Conservation (phyloP, 352 stramenopile genomes). For the Achlya hypogyna region DNA sequence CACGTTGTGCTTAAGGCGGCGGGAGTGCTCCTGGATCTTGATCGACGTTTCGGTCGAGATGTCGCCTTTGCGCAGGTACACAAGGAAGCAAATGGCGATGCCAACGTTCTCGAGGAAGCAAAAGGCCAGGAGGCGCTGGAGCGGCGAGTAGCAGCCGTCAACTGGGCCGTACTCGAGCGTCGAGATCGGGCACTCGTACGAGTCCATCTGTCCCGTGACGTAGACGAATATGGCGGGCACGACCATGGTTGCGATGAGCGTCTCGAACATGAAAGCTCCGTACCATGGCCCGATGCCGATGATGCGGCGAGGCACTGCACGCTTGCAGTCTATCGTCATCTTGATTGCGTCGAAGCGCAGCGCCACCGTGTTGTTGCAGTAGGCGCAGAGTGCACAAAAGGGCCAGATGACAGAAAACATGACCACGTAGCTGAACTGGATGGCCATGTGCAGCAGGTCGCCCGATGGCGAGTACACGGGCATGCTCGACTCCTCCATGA, state of each 20-base stretch:
- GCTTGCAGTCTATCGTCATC: conserved; percentile 61
- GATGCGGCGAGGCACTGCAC: conserved; percentile 34
- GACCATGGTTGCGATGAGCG: conserved; percentile 35
- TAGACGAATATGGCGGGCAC: conserved; percentile 53
- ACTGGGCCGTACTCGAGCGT: conserved; percentile 34
- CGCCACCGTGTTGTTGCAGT: conserved; percentile 38
- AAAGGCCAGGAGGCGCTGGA: conserved; percentile 32
- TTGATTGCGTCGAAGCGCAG: conserved; percentile 52
- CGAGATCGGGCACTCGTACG: conserved; percentile 35
- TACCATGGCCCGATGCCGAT: conserved; percentile 51
- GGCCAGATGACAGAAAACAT: conserved; percentile 62
- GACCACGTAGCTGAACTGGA: conserved; percentile 61
- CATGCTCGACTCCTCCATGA: conserved; percentile 56
- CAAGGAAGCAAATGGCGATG: conserved; percentile 35
- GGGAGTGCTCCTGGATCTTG: conserved; percentile 47
- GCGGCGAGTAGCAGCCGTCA: conserved; percentile 22
- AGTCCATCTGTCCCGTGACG: conserved; percentile 50
- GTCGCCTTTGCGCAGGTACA: conserved; percentile 45
- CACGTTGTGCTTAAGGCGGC: conserved; percentile 41
- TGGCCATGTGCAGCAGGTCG: conserved; percentile 48
- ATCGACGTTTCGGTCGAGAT: conserved; percentile 42
- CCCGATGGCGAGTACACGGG: conserved; percentile 41
- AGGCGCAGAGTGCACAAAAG: conserved; percentile 48
- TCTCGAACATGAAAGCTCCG: conserved; percentile 46
- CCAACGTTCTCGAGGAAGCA: conserved; percentile 43